Evolutionary conservation across 805 yeast species (phyloP), one percentile per base, ranked within the genome.

Genomic region (Martiniozyma abietophila): DNA sequence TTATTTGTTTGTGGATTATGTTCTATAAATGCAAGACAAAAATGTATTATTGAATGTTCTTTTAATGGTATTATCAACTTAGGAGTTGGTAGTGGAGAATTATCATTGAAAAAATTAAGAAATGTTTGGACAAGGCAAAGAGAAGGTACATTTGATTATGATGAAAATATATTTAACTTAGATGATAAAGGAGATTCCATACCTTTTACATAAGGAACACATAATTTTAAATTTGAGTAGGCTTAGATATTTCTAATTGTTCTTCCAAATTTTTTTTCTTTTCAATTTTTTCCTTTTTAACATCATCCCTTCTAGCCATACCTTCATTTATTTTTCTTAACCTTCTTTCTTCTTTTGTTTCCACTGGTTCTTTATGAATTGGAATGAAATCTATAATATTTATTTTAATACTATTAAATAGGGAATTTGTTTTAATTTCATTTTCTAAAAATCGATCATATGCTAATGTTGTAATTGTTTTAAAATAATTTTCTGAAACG

Each of bases 401-500:
- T 4, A 36, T 31, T 8, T 59, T 61, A 16, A 78, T 63, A 5
- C 67, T 64, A 2, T 51, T 36, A 31, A 63, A 59, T 15, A 82
- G 50, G 33, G 62, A 67, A 5, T 64, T 58, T 47, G 80, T 61
- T 40, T 80, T 77, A 36, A 58, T 61, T 31, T 58, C 60, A 54
- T 84, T 84, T 49, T 83, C 92, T 7, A 50, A 54, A 48, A 81
- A 85, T 44, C 88, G 64, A 32, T 73, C 80, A 8, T 60, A 46
- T 0, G 88, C 71, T 31, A 82, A 52, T 22, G 58, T 56, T 16
- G 80, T 74, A 6, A 78, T 51, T 25, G 72, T 47, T 8, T 59
- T 38, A 18, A 83, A 51, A 45, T 81, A 80, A 5, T 62, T 56
- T 17, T 61, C 59, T 17, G 60, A 48, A 0, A 82, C 92, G 31